These are phyloP conservation scores for Pythium brachiatum DNA, from an alignment of 352 stramenopile species.

Conservation along the genomic window DNA sequence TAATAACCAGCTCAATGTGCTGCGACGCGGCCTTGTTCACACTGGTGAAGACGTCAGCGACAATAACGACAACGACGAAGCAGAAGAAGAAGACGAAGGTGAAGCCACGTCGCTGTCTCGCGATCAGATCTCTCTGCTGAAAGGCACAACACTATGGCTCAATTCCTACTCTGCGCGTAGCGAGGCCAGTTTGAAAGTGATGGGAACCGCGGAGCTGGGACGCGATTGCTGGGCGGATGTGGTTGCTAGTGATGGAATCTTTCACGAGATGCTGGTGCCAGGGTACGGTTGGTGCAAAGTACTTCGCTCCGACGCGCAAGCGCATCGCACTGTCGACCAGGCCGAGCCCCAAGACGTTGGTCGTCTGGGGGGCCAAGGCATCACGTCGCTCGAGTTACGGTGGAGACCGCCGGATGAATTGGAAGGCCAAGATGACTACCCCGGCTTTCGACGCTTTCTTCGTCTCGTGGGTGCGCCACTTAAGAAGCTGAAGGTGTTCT, in stretches of 20 bases:
- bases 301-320: background rate
- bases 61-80: too few relatives aligned
- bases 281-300: background rate
- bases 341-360: background rate
- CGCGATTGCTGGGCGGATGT: background rate
- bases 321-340: background rate
- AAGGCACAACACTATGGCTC: background rate
- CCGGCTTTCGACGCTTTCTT: background rate
- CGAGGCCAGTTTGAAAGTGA: background rate
- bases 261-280: background rate
- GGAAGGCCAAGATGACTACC: background rate
- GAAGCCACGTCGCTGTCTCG: background rate
- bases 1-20: background rate
- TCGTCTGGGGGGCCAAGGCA: background rate
- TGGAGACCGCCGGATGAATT: background rate
- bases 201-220: background rate
- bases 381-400: background rate
- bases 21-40: too few relatives aligned
- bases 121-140: background rate
- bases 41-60: too few relatives aligned
- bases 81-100: background rate
- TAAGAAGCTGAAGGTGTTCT: background rate
- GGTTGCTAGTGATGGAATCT: background rate
- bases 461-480: background rate
- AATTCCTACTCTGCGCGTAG: background rate